Percentiles rank a stretch among this genome's conserved stretches.
Conservation (phyloP, 2,329 filamentous ascomycete genomes). For the Penicillium verrucosum region DNA sequence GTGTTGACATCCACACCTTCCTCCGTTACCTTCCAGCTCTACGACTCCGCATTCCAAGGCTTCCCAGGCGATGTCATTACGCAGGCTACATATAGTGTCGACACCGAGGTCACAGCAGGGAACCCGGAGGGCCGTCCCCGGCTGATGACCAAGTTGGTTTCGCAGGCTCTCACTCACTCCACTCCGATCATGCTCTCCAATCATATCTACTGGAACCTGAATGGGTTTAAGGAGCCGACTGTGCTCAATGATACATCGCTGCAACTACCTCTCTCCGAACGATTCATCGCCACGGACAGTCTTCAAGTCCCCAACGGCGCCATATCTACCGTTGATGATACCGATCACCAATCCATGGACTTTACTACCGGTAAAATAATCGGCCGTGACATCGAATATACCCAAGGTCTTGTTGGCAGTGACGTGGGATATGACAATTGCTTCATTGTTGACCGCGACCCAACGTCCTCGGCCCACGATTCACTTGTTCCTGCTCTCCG, state of each 20-base stretch:
- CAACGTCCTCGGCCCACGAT: neutral
- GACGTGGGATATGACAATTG: neutral
- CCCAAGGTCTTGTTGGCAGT: neutral
- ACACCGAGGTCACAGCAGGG: neutral
- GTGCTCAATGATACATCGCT: neutral
- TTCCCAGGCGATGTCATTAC: neutral
- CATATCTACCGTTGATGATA: neutral
- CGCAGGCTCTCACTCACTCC: neutral
- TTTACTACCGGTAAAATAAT: neutral
- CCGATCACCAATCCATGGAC: neutral
- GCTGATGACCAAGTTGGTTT: neutral
- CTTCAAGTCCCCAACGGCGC: neutral
- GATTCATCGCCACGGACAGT: neutral
- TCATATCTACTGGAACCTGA: neutral
- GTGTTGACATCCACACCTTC: neutral
- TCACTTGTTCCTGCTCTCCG: neutral
- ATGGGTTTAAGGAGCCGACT: neutral
- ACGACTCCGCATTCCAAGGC: neutral
- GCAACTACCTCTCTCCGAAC: neutral
- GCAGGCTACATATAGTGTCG: neutral
- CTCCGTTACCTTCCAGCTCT: neutral
- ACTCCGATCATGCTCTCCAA: neutral
- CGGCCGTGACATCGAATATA: neutral
- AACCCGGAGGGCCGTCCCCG: neutral
- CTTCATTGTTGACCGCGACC: neutral